phyloP scores from a whole-genome alignment of 2,329 filamentous ascomycete genomes.

The Stagonosporopsis chrysanthemi region DNA sequence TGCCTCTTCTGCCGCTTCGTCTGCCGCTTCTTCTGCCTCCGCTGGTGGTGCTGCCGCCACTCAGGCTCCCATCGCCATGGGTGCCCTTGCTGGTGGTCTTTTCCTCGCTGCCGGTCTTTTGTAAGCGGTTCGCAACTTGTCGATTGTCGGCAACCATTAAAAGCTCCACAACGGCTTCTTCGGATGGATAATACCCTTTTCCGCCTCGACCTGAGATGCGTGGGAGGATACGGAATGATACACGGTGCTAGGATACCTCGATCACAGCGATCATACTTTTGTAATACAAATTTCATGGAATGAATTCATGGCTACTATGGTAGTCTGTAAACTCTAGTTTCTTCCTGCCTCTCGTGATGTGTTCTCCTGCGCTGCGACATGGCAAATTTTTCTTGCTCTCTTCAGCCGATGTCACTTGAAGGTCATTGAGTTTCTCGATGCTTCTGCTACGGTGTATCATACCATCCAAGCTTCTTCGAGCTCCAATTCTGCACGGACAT shows the following conservation, averaged over 20 bases:
- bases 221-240: conserved; percentile 9
- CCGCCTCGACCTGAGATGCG: conserved; percentile 4
- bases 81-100: conserved; percentile 42
- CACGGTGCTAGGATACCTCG: conserved; percentile 21
- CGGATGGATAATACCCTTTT: conserved; percentile 17
- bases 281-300: conserved; percentile 20
- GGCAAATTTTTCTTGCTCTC: too few relatives aligned
- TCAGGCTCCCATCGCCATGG: conserved; percentile 41
- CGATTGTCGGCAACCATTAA: conserved; percentile 12
- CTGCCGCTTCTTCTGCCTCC: conserved; percentile 19
- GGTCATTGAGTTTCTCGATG: neutral
- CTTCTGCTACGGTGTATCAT: neutral
- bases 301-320: conserved; percentile 11
- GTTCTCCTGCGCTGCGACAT: neutral
- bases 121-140: conserved; percentile 25
- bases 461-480: neutral
- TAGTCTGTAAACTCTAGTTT: conserved; percentile 10
- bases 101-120: conserved; percentile 44
- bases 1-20: conserved; percentile 6
- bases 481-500: neutral
- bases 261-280: conserved; percentile 20
- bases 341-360: neutral
- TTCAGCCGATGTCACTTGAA: too few relatives aligned
- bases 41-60: conserved; percentile 30
- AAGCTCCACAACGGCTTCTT: conserved; percentile 12